Conservation (phyloP, 345 rosid species). For the Sapria himalayana region DNA sequence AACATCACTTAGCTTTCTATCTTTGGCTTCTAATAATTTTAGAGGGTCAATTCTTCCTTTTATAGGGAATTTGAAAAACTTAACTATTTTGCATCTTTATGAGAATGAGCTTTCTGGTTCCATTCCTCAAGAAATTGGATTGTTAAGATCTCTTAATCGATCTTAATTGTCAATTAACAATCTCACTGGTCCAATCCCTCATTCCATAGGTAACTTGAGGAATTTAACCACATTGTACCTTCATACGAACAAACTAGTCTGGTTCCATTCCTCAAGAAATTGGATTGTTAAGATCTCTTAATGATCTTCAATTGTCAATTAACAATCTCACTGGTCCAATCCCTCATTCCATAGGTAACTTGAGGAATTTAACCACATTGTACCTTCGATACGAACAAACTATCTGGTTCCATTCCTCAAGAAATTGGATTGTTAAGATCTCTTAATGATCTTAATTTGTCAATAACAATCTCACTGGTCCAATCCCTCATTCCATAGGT, state of each 20-base stretch:
- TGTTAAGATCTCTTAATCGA: constrained; percentile 8
- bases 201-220: no score
- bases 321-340: no score
- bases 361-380: constrained; percentile 6
- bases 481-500: no score
- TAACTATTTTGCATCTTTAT: constrained; percentile 5
- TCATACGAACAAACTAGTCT: no score
- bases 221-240: no score
- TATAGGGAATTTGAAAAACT: constrained; percentile 14
- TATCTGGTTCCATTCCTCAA: constrained; percentile 10
- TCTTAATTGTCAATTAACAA: constrained; percentile 8
- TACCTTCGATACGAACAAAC: constrained; percentile 7
- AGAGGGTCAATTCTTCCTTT: constrained; percentile 17
- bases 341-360: constrained; percentile 11
- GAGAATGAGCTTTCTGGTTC: constrained; percentile 7
- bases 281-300: no score
- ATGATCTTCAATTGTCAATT: no score
- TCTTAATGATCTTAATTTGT: constrained; percentile 9
- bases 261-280: no score
- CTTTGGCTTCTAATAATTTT: no score
- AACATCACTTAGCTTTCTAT: no score
- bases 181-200: no score
- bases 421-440: constrained; percentile 11
- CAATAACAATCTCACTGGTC: constrained; percentile 8
- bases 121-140: constrained; percentile 9